Conservation (phyloP, 1,284 basidiomycete species). For the Lentinula novae-zelandiae region DNA sequence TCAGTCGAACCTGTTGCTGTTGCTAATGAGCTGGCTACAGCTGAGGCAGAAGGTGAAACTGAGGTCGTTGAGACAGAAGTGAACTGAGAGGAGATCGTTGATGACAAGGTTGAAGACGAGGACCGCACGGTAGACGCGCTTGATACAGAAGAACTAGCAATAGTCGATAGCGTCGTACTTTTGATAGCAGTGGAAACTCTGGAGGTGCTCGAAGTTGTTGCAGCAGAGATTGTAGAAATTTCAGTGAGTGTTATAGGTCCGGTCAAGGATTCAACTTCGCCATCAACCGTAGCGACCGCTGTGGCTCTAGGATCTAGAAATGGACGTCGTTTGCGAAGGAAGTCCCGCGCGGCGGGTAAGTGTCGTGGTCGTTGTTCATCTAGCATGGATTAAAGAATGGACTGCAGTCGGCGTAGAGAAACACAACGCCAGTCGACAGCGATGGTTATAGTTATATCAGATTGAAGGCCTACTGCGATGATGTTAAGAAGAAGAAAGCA, state of each 20-base stretch:
- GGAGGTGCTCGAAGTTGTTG: neutral
- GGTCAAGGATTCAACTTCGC: neutral
- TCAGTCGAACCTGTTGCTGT: neutral
- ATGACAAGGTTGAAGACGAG: neutral
- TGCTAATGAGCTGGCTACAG: neutral
- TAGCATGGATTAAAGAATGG: conserved; percentile 4
- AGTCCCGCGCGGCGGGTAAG: conserved; percentile 8
- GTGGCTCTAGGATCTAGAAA: neutral
- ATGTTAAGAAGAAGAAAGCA: neutral
- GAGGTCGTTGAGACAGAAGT: neutral
- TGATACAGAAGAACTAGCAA: neutral
- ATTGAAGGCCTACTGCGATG: neutral
- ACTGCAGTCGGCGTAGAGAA: neutral
- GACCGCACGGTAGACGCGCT: neutral
- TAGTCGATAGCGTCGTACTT: neutral
- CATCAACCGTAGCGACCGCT: neutral
- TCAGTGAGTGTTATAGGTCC: conserved; percentile 1
- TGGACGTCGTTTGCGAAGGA: conserved; percentile 5
- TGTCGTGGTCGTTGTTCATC: conserved; percentile 4
- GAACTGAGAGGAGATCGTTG: neutral
- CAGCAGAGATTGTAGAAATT: neutral
- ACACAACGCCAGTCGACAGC: neutral
- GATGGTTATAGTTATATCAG: neutral
- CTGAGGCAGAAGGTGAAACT: neutral
- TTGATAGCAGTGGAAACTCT: neutral